Conservation (phyloP, 2,329 filamentous ascomycete species). For the Cladosporium sp. region DNA sequence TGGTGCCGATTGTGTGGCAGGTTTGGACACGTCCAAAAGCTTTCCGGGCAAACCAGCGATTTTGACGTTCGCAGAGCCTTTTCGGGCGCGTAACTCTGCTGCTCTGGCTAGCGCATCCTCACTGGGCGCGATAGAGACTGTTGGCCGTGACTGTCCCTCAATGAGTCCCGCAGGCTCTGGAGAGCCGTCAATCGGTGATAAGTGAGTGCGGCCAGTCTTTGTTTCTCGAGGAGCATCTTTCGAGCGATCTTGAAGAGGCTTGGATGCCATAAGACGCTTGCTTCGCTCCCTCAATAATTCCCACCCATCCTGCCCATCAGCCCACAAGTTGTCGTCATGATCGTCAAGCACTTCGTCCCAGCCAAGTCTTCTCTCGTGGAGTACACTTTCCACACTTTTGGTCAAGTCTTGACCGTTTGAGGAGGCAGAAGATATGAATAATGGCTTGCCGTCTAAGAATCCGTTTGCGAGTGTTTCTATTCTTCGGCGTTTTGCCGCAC, state of each 20-base stretch:
- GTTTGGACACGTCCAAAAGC: not conserved
- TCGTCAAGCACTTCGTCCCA: slow-evolving; percentile 9
- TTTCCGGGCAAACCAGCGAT: not conserved
- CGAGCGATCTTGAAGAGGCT: not conserved
- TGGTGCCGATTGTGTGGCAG: slow-evolving; percentile 2
- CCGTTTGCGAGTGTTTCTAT: slow-evolving; percentile 58
- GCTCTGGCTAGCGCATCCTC: slow-evolving; percentile 16
- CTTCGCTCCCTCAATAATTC: slow-evolving; percentile 12
- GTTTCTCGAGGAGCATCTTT: not conserved
- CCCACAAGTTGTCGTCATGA: slow-evolving; percentile 10
- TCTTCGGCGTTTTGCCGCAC: slow-evolving; percentile 48
- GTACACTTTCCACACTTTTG: slow-evolving; percentile 23
- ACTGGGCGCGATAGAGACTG: slow-evolving; percentile 17
- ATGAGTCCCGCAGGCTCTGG: not conserved
- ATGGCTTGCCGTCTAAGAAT: slow-evolving; percentile 54
- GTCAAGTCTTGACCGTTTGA: slow-evolving; percentile 11
- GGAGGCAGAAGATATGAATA: slow-evolving; percentile 56
- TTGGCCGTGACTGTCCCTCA: not conserved
- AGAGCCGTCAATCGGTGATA: not conserved
- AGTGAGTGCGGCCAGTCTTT: not conserved
- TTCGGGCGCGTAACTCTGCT: slow-evolving; percentile 16
- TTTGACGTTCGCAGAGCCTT: not conserved
- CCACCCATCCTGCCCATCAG: slow-evolving; percentile 17
- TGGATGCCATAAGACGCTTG: not conserved
- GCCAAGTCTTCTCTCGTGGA: slow-evolving; percentile 5